Evolutionary conservation across 805 yeast genomes (phyloP).

Genomic region (Cyberlindnera mississippiensis): DNA sequence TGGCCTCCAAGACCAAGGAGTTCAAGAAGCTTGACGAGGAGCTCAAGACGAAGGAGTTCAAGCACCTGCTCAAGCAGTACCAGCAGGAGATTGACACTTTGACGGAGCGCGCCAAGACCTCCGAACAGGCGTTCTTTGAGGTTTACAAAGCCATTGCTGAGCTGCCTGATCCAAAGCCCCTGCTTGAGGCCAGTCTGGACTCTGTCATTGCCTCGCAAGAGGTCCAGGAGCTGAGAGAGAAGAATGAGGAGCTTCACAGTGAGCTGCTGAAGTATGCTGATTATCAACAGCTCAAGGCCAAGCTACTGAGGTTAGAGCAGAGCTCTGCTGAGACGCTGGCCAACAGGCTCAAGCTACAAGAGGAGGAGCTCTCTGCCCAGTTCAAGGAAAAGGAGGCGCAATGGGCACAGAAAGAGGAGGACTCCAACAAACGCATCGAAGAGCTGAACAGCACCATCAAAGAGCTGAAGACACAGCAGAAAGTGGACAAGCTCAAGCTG

Average conservation of each 20-base stretch:
- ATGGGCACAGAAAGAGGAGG: conserved; percentile 59
- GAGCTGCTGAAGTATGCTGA: conserved; percentile 66
- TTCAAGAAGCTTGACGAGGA: conserved; percentile 70
- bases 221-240: conserved; percentile 45
- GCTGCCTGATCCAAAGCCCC: conserved; percentile 89
- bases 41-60: conserved; percentile 62
- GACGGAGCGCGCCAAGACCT: conserved; percentile 69
- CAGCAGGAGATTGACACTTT: conserved; percentile 85
- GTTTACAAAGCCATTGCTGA: conserved; percentile 76
- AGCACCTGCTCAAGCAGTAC: conserved; percentile 65
- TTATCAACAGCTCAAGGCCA: conserved; percentile 67
- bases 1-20: conserved; percentile 82
- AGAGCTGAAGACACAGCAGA: conserved; percentile 53
- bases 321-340: conserved; percentile 52
- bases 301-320: conserved; percentile 58
- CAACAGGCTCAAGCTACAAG: conserved; percentile 60
- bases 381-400: conserved; percentile 71
- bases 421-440: conserved; percentile 45
- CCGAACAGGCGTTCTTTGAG: conserved; percentile 70
- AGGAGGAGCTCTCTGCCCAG: conserved; percentile 62
- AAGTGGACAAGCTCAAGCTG: conserved; percentile 34
- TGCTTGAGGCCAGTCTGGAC: conserved; percentile 66
- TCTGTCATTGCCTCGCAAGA: conserved; percentile 56
- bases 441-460: conserved; percentile 53
- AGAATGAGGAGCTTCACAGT: conserved; percentile 49